Evolutionary conservation across 352 stramenopile genomes (phyloP).

Genomic region (Globisporangium echinulatum): DNA sequence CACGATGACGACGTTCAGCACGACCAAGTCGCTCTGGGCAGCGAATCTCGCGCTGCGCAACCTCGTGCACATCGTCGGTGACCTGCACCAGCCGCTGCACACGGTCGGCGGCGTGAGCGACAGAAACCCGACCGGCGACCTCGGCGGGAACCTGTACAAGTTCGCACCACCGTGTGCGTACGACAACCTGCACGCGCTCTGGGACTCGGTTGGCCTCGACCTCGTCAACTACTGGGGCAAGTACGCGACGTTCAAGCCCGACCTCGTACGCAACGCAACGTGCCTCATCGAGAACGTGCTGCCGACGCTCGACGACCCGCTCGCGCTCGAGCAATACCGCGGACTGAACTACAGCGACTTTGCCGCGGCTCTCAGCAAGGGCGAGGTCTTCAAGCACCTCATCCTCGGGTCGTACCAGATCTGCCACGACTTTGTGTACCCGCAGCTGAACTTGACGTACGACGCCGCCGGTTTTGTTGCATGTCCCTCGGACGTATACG

Average conservation of each 20-base stretch:
- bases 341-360: slow-evolving; percentile 15
- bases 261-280: slow-evolving; percentile 30
- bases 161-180: slow-evolving; percentile 39
- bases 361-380: background rate
- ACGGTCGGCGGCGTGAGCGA: slow-evolving; percentile 35
- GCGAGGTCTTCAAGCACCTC: slow-evolving; percentile 4
- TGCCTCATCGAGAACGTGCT: slow-evolving; percentile 30
- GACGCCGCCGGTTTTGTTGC: slow-evolving; percentile 6
- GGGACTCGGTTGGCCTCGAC: slow-evolving; percentile 42
- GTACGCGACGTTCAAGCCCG: slow-evolving; percentile 10
- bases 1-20: slow-evolving; percentile 43
- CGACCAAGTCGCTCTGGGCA: slow-evolving; percentile 56
- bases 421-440: background rate
- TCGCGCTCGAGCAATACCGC: slow-evolving; percentile 35
- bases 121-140: slow-evolving; percentile 40
- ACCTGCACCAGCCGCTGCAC: slow-evolving; percentile 61
- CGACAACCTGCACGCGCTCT: slow-evolving; percentile 63
- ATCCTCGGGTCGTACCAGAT: slow-evolving; percentile 34
- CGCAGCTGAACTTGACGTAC: slow-evolving; percentile 22
- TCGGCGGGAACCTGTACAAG: slow-evolving; percentile 50
- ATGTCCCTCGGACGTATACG: slow-evolving; percentile 25
- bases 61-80: slow-evolving; percentile 66
- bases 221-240: slow-evolving; percentile 49
- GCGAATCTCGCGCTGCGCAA: slow-evolving; percentile 54
- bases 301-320: slow-evolving; percentile 20